Percentiles rank a stretch among this genome's conserved stretches.
phyloP scores from a whole-genome alignment of 352 stramenopile species.

The Phytophthora megakarya region DNA sequence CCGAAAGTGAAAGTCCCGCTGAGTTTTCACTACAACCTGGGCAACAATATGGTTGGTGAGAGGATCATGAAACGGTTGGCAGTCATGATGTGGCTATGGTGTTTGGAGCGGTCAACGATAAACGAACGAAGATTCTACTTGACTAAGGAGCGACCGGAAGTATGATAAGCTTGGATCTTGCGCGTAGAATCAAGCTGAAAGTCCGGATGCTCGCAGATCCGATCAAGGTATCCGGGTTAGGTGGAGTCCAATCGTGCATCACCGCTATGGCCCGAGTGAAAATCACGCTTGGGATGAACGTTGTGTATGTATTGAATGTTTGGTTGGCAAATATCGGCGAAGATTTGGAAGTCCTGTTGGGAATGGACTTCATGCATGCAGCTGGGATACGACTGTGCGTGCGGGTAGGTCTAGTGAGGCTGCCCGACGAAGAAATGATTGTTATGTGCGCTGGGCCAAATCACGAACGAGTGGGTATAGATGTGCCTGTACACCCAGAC shows the following conservation, averaged over 20 bases:
- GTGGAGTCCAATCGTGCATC: slow-evolving; percentile 25
- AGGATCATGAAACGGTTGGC: too few species aligned
- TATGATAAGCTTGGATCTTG: background rate
- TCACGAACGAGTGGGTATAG: background rate
- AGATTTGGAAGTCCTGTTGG: background rate
- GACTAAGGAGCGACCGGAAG: background rate
- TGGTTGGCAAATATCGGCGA: too few species aligned
- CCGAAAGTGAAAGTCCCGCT: too few species aligned
- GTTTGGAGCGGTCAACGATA: too few species aligned
- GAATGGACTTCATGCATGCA: background rate
- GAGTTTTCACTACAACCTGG: too few species aligned
- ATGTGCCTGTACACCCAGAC: background rate
- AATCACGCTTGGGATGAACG: slow-evolving; percentile 22
- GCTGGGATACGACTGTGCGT: background rate
- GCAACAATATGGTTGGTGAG: too few species aligned
- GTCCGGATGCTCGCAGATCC: background rate
- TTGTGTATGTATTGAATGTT: slow-evolving; percentile 1
- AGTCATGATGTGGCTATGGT: too few species aligned
- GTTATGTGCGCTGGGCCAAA: too few species aligned
- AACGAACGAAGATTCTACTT: background rate
- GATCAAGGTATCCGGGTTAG: slow-evolving; percentile 8
- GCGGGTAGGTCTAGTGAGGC: background rate
- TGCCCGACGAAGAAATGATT: background rate
- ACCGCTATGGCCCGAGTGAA: slow-evolving; percentile 13
- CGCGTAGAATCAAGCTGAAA: slow-evolving; percentile 2